These are phyloP conservation scores for Glycine latifolia DNA, from an alignment of 306 rosid species.

Conservation along the genomic window DNA sequence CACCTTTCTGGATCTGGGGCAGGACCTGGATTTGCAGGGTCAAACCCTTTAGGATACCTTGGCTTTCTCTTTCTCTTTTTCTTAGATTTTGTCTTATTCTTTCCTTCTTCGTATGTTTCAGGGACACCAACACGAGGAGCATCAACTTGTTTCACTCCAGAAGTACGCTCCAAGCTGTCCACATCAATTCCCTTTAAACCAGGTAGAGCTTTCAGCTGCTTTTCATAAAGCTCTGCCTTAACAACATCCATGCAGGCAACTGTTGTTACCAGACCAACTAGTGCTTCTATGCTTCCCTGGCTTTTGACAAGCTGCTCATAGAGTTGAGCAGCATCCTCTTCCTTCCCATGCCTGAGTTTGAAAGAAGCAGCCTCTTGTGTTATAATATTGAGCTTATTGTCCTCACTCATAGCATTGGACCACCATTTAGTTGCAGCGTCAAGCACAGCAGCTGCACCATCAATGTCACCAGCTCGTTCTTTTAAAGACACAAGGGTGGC, in stretches of 20 bases:
- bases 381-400: slow-evolving; percentile 74
- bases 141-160: slow-evolving; percentile 82
- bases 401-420: slow-evolving; percentile 91
- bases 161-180: slow-evolving; percentile 84
- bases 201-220: slow-evolving; percentile 80
- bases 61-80: slow-evolving; percentile 98
- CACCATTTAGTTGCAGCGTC: slow-evolving; percentile 94
- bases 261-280: slow-evolving; percentile 86
- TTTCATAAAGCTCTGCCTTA: slow-evolving; percentile 92
- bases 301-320: slow-evolving; percentile 90
- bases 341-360: slow-evolving; percentile 82
- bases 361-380: slow-evolving; percentile 96
- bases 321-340: slow-evolving; percentile 80
- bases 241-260: slow-evolving; percentile 77
- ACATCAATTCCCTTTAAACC: slow-evolving; percentile 85
- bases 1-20: slow-evolving; percentile 99
- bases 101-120: slow-evolving; percentile 76
- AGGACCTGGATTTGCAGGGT: slow-evolving; percentile 96
- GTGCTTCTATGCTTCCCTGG: slow-evolving; percentile 82
- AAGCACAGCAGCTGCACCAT: slow-evolving; percentile 87
- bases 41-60: slow-evolving; percentile 94
- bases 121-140: slow-evolving; percentile 53
- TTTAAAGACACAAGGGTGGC: slow-evolving; percentile 92
- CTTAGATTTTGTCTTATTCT: slow-evolving; percentile 82
- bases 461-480: slow-evolving; percentile 90